Evolutionary conservation across 2,329 filamentous ascomycete species (phyloP).

Genomic region (Trichoderma citrinoviride): DNA sequence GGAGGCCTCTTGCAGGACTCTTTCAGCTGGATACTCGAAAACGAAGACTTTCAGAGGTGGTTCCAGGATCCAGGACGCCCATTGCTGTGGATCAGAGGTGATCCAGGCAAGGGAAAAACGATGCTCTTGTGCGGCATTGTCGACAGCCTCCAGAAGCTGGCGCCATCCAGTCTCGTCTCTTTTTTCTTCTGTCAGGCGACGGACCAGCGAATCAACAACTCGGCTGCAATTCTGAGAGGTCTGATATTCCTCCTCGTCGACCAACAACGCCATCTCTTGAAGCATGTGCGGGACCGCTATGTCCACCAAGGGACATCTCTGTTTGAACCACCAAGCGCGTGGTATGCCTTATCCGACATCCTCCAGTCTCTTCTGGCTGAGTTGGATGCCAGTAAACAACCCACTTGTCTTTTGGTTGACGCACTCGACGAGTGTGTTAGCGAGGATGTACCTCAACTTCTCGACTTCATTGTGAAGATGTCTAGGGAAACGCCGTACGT

Average conservation of each 20-base stretch:
- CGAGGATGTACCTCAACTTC: constrained; percentile 35
- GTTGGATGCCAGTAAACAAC: neutral
- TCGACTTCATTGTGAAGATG: constrained; percentile 36
- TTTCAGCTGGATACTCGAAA: neutral
- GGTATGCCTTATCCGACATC: constrained; percentile 37
- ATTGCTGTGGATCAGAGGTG: constrained; percentile 41
- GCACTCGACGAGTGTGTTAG: constrained; percentile 42
- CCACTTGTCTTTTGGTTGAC: constrained; percentile 40
- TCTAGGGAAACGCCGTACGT: constrained; percentile 16
- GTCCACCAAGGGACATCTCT: constrained; percentile 33
- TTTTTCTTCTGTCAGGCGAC: constrained; percentile 20
- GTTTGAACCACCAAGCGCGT: constrained; percentile 43
- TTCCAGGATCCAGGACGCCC: constrained; percentile 14
- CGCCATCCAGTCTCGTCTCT: neutral
- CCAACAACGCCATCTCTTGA: constrained; percentile 34
- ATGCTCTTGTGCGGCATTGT: constrained; percentile 44
- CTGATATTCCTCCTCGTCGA: constrained; percentile 35
- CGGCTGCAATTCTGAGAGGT: constrained; percentile 38
- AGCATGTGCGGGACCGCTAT: constrained; percentile 37
- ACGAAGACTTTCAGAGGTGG: constrained; percentile 1
- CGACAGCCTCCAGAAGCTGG: neutral
- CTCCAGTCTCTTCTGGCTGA: constrained; percentile 41
- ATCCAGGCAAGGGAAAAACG: constrained; percentile 45
- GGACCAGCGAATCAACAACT: constrained; percentile 38
- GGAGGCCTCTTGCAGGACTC: neutral